A percentile compares a stretch with the other conserved stretches of the same genome.
Conservation (phyloP, 1,284 basidiomycete species). For the Rhodotorula sp. region DNA sequence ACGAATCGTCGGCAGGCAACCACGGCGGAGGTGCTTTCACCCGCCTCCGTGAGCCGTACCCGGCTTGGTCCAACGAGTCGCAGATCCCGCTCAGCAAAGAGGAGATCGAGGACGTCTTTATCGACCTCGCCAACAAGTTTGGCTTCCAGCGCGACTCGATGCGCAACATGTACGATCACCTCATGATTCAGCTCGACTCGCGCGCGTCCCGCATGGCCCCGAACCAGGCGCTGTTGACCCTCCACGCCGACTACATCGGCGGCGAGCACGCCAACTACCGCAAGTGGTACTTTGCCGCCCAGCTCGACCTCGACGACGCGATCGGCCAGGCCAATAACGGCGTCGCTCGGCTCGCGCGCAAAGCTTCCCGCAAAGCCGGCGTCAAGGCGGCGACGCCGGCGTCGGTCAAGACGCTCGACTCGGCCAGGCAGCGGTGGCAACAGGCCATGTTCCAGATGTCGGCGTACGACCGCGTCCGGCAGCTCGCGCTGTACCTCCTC, state of each 20-base stretch:
- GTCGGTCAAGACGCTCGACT: constrained; percentile 79
- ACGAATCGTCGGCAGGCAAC: constrained; percentile 31
- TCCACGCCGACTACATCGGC: constrained; percentile 98
- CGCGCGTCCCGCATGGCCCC: constrained; percentile 97
- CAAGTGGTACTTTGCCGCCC: constrained; percentile 99
- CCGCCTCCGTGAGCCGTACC: constrained; percentile 68
- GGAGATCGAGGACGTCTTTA: constrained; percentile 98
- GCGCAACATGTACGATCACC: constrained; percentile 81
- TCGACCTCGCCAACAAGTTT: constrained; percentile 98
- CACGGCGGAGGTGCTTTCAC: constrained; percentile 22
- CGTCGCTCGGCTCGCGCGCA: constrained; percentile 71
- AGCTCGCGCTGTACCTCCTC: constrained; percentile 91
- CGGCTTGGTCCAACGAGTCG: constrained; percentile 87
- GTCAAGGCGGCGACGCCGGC: constrained; percentile 57
- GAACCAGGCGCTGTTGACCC: constrained; percentile 86
- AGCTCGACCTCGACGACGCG: constrained; percentile 97
- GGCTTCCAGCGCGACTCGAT: constrained; percentile 86
- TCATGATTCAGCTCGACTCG: constrained; percentile 97
- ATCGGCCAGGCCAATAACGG: constrained; percentile 83
- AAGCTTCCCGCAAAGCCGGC: constrained; percentile 51
- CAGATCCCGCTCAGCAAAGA: constrained; percentile 96
- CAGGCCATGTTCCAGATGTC: constrained; percentile 99
- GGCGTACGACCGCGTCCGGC: constrained; percentile 93
- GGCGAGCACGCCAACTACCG: constrained; percentile 93
- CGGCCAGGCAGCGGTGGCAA: constrained; percentile 87